Evolutionary conservation across 305 asterid genomes (phyloP).

Genomic region (Monarda citriodora): DNA sequence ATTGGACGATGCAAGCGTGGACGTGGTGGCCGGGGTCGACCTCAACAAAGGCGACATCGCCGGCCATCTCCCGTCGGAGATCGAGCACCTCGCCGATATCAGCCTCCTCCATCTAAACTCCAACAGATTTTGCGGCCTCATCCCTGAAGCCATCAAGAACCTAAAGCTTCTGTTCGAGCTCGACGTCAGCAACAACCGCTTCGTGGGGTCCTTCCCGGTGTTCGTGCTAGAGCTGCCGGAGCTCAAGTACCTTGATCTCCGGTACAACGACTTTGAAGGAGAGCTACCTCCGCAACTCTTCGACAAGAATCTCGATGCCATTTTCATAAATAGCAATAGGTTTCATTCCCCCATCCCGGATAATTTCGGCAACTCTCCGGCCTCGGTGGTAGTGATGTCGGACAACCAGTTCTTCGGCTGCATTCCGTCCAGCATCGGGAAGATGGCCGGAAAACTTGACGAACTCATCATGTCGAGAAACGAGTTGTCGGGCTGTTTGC

Average conservation of each 20-base stretch:
- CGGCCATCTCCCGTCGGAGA: slow-evolving; percentile 63
- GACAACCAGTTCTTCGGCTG: slow-evolving; percentile 64
- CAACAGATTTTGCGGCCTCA: slow-evolving; percentile 67
- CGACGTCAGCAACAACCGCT: slow-evolving; percentile 72
- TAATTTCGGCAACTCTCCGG: slow-evolving; percentile 67
- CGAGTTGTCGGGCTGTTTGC: slow-evolving; percentile 62
- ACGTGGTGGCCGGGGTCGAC: slow-evolving; percentile 90
- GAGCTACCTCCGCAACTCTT: slow-evolving; percentile 46
- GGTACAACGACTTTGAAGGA: slow-evolving; percentile 84
- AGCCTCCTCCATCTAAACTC: slow-evolving; percentile 68
- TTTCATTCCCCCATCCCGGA: slow-evolving; percentile 57
- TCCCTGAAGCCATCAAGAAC: slow-evolving; percentile 50
- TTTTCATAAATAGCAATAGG: slow-evolving; percentile 66
- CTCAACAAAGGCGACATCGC: slow-evolving; percentile 74
- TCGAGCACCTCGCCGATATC: slow-evolving; percentile 51
- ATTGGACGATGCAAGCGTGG: slow-evolving; percentile 38
- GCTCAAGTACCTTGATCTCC: slow-evolving; percentile 60
- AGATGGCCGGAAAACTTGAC: slow-evolving; percentile 64
- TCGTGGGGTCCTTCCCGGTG: slow-evolving; percentile 65
- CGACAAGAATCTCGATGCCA: slow-evolving; percentile 56
- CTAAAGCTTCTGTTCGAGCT: slow-evolving; percentile 52
- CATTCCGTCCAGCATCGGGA: slow-evolving; percentile 71
- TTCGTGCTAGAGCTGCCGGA: slow-evolving; percentile 36
- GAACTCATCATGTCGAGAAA: slow-evolving; percentile 45
- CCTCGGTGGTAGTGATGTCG: slow-evolving; percentile 64